Conservation (phyloP, 495 filamentous ascomycete genomes). For the Tuber brumale region DNA sequence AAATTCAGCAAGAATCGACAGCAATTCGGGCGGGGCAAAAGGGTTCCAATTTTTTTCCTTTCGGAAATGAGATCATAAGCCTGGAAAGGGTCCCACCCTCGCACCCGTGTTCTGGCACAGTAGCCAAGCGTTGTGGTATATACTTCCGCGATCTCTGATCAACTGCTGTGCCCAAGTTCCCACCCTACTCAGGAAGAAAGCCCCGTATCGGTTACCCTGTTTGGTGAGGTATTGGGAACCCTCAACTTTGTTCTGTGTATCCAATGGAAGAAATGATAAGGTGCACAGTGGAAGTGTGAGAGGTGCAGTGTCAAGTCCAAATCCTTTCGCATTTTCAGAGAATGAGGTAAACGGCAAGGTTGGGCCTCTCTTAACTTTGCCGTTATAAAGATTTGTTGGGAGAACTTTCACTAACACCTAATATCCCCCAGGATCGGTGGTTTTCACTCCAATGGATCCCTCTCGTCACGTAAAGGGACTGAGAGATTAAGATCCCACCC, state of each 20-base stretch:
- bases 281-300: neutral
- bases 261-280: neutral
- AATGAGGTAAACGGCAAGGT: neutral
- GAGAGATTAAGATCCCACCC: neutral
- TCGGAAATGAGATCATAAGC: too few relatives aligned
- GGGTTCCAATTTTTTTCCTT: too few relatives aligned
- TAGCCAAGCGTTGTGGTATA: neutral
- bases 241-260: neutral
- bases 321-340: neutral
- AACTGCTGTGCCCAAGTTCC: neutral
- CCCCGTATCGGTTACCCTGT: neutral
- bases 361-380: neutral
- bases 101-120: too few relatives aligned
- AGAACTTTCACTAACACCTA: neutral
- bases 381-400: neutral
- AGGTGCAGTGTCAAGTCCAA: neutral
- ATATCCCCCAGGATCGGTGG: neutral
- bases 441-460: neutral
- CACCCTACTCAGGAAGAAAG: neutral
- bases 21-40: too few relatives aligned
- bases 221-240: neutral
- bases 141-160: neutral
- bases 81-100: too few relatives aligned
- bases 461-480: neutral
- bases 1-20: too few relatives aligned